Evolutionary conservation across 345 rosid genomes (phyloP).

Genomic region (Syzygium grande): DNA sequence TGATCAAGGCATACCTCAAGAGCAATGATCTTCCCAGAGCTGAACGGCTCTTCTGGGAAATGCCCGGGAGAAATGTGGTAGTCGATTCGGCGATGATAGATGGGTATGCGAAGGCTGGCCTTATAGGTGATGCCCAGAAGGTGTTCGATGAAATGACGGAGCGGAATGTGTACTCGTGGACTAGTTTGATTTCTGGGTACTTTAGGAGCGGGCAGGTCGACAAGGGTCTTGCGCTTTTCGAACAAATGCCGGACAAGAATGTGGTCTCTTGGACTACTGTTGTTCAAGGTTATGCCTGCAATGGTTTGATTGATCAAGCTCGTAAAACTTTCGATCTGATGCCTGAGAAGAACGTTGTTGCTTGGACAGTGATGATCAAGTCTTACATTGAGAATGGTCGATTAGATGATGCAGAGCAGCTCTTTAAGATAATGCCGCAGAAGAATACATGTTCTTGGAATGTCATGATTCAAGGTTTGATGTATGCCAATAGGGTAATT

Average conservation of each 20-base stretch:
- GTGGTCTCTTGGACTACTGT: constrained; percentile 37
- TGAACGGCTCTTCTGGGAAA: constrained; percentile 16
- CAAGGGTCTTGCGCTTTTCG: constrained; percentile 28
- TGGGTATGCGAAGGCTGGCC: constrained; percentile 28
- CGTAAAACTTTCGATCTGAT: constrained; percentile 22
- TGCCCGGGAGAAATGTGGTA: constrained; percentile 24
- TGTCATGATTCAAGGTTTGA: constrained; percentile 25
- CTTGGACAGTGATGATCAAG: constrained; percentile 40
- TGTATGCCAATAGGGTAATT: constrained; percentile 10
- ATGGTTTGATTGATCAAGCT: constrained; percentile 31
- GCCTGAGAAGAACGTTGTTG: constrained; percentile 26
- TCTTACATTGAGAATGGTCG: constrained; percentile 19
- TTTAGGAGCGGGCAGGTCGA: constrained; percentile 26
- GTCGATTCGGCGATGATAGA: constrained; percentile 44
- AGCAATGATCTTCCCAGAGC: constrained; percentile 21
- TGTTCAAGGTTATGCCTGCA: constrained; percentile 38
- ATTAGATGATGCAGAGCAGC: constrained; percentile 19
- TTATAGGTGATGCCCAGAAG: constrained; percentile 22
- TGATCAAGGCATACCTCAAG: constrained; percentile 25
- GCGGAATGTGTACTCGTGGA: constrained; percentile 42
- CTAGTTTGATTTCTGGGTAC: constrained; percentile 43
- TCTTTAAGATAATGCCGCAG: constrained; percentile 23
- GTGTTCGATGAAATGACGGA: constrained; percentile 31
- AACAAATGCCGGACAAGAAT: constrained; percentile 29
- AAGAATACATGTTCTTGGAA: constrained; percentile 28